Evolutionary conservation across 306 rosid genomes (phyloP), one percentile per base, ranked within the genome.

Genomic region (Vigna angularis): DNA sequence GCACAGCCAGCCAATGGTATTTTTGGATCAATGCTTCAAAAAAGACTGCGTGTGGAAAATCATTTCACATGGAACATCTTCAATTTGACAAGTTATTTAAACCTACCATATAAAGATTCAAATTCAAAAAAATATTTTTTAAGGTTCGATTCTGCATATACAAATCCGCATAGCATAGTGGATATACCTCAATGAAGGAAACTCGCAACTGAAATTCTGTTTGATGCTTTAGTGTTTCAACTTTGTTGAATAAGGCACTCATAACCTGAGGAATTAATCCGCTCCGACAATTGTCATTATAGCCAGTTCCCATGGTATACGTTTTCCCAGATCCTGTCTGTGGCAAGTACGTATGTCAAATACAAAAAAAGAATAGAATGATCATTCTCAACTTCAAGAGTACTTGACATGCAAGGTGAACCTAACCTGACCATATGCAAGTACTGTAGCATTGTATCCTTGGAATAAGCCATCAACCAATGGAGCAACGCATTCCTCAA

Each of bases 271-370:
- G 94, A 81, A 88, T 85, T 75, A 90, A 70, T 51, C 97, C 93
- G 34, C 62, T 81, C 77, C 65, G 86, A 75, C 73, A 82, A 81
- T 79, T 81, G 71, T 88, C 94, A 76, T 77, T 85, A 30, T 69
- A 88, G 81, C 93, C 94, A 72, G 94, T 92, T 72, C 97, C 97
- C 97, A 92, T 92, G 48, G 97, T 92, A 79, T 92, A 92, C 0
- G 97, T 92, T 89, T 92, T 92, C 80, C 97, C 97, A 4, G 97
- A 88, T 78, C 97, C 97, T 40, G 97, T 92, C 97, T 92, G 91
- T 78, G 84, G 81, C 78, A 84, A 17, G 62, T 36, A 65, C 62
- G 62, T 4, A 63, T 7, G 45, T 77, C 65, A 79, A 70, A 73
- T 82, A 32, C 74, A 47, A 79, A 77, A 53, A 48, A 45, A 66